phyloP scores from a whole-genome alignment of 2,329 filamentous ascomycete genomes.

The Xenoacremonium recifei region DNA sequence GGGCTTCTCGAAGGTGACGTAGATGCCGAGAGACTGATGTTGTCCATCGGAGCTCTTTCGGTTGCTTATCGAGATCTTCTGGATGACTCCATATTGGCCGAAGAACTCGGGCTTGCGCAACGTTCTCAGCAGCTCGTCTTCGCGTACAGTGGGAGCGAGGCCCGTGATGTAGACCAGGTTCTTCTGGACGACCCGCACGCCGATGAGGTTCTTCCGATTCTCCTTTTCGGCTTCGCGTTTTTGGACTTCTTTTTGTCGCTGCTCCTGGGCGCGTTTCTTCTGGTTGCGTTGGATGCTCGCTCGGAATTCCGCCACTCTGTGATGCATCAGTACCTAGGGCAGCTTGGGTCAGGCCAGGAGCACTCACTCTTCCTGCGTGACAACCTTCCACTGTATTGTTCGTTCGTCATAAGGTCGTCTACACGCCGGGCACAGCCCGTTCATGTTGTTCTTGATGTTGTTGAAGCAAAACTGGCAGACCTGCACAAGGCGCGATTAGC shows the following conservation, averaged over 20 bases:
- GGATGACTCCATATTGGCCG: constrained; percentile 96
- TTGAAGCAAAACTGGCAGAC: constrained; percentile 99
- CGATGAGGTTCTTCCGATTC: constrained; percentile 92
- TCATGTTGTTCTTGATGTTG: constrained; percentile 98
- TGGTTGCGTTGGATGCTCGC: constrained; percentile 84
- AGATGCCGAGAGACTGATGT: constrained; percentile 89
- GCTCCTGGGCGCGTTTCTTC: constrained; percentile 81
- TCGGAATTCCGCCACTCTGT: constrained; percentile 70
- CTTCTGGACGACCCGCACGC: constrained; percentile 94
- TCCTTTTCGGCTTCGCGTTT: constrained; percentile 95
- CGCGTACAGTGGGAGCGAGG: constrained; percentile 84
- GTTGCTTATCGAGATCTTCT: constrained; percentile 98
- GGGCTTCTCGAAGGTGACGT: constrained; percentile 95
- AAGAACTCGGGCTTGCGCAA: constrained; percentile 91
- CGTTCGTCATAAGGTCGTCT: constrained; percentile 94
- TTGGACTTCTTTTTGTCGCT: constrained; percentile 90
- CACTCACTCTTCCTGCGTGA: constrained; percentile 89
- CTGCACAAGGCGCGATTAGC: constrained; percentile 45
- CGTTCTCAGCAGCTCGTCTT: constrained; percentile 89
- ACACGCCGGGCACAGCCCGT: constrained; percentile 95
- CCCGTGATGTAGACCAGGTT: constrained; percentile 98
- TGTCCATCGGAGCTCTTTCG: constrained; percentile 74
- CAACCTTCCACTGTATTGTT: constrained; percentile 94
- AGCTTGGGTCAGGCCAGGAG: not conserved
- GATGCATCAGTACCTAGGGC: not conserved